Base-by-base conservation (phyloP, 345 rosid genomes). In the Eucalyptus cloeziana region DNA sequence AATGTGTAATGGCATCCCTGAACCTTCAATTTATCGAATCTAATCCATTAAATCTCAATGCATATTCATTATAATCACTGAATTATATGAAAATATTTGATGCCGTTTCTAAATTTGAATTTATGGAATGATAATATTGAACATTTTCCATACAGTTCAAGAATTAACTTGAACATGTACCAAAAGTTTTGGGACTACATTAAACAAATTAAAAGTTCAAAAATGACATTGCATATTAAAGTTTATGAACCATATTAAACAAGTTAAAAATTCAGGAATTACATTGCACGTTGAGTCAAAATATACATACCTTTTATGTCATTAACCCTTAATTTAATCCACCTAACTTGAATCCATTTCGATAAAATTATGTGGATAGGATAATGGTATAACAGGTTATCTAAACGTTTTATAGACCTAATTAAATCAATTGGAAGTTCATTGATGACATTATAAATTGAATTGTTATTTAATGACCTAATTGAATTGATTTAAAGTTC, bases 221-320 rank as follows among this genome's bases (percentile, higher is more conserved):
- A 24, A 3, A 22, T 22, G 12, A 24, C 25, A 56, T 56, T 8
- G 1, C 12, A 4, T 4, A 56, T 56, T 24, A 56, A 56, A 56
- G 10, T 56, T 56, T 4, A 56, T 0, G 1, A 24, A 4, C 10
- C 13, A 56, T 56, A 56, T 56, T 52, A 52, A 52, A 52, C 10
- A 19, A 52, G 24, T 52, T 52, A 52, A 52, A 52, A 52, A 7
- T 52, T 52, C 3, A 2, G 10, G 4, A 19, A 52, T 52, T 24
- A 24, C 2, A 56, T 56, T 56, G 2, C 12, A 56, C 1, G 5
- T 56, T 22, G 5, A 22, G 11, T 56, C 11, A 56, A 56, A 56
- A 56, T 56, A 22, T 56, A 22, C 3, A 0, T 1, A 56, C 2
- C 9, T 0, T 56, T 2, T 56, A 24, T 56, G 27, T 22, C 5